Evolutionary conservation across 345 rosid genomes (phyloP).

Genomic region (Nasturtium officinale): DNA sequence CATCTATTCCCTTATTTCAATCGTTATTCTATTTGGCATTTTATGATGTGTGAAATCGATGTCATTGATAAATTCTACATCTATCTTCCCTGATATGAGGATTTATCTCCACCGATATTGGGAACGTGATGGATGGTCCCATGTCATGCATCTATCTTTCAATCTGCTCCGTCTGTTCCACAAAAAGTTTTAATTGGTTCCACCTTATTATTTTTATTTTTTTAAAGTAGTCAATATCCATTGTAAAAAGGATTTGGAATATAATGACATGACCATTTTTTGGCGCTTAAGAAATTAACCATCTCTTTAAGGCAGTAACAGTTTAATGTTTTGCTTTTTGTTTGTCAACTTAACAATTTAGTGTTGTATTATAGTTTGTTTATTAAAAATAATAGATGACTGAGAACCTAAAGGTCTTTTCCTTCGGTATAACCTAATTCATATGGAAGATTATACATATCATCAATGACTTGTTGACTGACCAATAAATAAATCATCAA

Average conservation of each 20-base stretch:
- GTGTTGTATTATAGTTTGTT: background rate
- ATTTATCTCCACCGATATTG: conserved; percentile 34
- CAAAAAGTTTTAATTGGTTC: background rate
- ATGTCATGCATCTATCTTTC: conserved; percentile 17
- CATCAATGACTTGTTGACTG: too few species aligned
- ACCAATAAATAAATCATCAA: too few species aligned
- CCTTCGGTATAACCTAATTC: background rate
- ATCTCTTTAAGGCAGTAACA: background rate
- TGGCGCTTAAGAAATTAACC: background rate
- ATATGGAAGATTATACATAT: conserved; percentile 11
- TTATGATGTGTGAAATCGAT: background rate
- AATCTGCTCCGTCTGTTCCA: conserved; percentile 10
- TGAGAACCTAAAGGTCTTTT: background rate
- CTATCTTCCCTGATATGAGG: conserved; percentile 23
- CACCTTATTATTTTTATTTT: background rate
- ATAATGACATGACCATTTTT: background rate
- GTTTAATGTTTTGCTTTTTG: background rate
- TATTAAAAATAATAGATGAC: background rate
- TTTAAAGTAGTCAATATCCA: background rate
- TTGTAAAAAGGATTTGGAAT: conserved; percentile 2
- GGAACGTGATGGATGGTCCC: conserved; percentile 32
- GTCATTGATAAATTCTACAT: conserved; percentile 4
- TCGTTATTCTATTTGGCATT: background rate
- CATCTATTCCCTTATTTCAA: background rate
- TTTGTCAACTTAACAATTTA: background rate